Conservation (phyloP, 768 basidiomycete species). For the Hygrophorus russula region DNA sequence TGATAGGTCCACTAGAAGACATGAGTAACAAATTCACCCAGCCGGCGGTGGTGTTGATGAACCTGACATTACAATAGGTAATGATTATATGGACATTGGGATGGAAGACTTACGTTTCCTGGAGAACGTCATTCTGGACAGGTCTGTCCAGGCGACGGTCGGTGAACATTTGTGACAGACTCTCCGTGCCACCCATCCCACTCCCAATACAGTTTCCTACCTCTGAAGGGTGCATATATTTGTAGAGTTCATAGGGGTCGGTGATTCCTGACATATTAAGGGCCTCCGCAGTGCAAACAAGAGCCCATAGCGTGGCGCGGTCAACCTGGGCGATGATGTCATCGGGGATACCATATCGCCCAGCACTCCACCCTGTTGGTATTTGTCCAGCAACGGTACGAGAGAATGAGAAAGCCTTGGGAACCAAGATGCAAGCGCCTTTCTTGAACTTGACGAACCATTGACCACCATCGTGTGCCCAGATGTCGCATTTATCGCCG, state of each 20-base stretch:
- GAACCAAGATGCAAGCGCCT: constrained; percentile 85
- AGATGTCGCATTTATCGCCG: constrained; percentile 92
- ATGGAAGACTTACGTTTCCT: constrained; percentile 75
- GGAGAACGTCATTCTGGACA: constrained; percentile 95
- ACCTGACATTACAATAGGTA: constrained; percentile 32
- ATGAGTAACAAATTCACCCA: constrained; percentile 94
- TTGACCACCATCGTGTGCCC: constrained; percentile 85
- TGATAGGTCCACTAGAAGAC: constrained; percentile 95
- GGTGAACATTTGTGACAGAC: constrained; percentile 95
- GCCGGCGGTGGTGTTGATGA: constrained; percentile 98
- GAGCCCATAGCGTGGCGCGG: constrained; percentile 87
- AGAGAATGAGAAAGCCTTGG: constrained; percentile 92
- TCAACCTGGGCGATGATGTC: constrained; percentile 95
- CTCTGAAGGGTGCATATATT: constrained; percentile 93
- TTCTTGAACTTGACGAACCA: constrained; percentile 99
- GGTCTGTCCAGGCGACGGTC: constrained; percentile 97
- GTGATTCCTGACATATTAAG: constrained; percentile 95
- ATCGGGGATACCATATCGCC: constrained; percentile 92
- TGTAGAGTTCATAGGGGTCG: constrained; percentile 96
- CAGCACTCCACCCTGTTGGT: constrained; percentile 95
- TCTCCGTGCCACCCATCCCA: constrained; percentile 94
- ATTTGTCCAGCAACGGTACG: constrained; percentile 93
- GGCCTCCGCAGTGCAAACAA: constrained; percentile 90
- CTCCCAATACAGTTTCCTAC: constrained; percentile 91
- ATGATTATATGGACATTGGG: background rate